Evolutionary conservation across 164 flowering plant genomes (phyloP), one percentile per base, ranked within the genome.

Genomic region (Annona cherimola): DNA sequence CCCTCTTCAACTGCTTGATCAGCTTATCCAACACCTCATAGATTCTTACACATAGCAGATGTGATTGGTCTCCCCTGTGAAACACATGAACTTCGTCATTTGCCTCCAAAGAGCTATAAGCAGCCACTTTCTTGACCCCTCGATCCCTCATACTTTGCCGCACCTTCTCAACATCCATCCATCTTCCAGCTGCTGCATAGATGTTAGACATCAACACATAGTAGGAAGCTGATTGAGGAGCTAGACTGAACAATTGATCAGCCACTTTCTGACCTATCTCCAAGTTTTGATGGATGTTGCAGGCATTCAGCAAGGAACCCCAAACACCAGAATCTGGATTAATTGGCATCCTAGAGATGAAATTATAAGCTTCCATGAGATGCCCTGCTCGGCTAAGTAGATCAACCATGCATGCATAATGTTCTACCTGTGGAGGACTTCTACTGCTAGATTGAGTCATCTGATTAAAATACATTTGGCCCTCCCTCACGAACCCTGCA

Each of bases 391-490:
- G 76, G 16, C 76, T 68, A 40, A 74, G 63, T 39, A 74, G 67
- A 54, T 74, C 76, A 5, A 74, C 72, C 68, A 69, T 74, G 76
- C 72, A 74, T 11, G 71, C 76, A 69, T 61, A 74, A 46, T 74
- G 76, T 55, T 62, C 72, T 19, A 69, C 64, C 50, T 18, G 4
- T 4, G 76, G 76, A 11, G 7, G 20, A 9, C 61, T n/a, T 39
- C 35, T 5, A 4, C 35, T 45, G 50, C n/a, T 11, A 26, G 69
- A 9, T 19, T 18, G n/a, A 11, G 61, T 4, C 70, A 73, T 73
- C 18, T 42, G 42, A 19, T 45, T 4, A 63, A 74, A 74, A 40
- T 69, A 44, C 4, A 26, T 45, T 20, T 61, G 45, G 39, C 76
- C 76, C 20, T 69, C 63, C 5, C 69, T 71, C 5, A 74, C 50